These are phyloP conservation scores for Colletotrichum zoysiae DNA, from an alignment of 2,329 filamentous ascomycete species.

Conservation along the genomic window DNA sequence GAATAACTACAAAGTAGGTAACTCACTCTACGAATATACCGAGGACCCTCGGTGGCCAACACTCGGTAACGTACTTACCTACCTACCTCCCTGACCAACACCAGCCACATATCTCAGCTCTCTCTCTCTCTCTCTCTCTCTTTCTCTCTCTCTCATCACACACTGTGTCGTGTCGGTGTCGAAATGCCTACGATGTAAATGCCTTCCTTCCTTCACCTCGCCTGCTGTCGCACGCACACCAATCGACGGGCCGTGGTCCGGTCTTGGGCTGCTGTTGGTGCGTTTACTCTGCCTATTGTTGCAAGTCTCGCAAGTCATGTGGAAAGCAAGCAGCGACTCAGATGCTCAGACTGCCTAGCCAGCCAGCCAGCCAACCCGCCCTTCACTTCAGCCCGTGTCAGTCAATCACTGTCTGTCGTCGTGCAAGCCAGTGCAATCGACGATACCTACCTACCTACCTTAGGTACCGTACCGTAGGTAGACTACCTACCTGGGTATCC, in stretches of 20 bases:
- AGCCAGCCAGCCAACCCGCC: background rate
- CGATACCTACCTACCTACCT: too few species aligned
- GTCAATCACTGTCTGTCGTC: background rate
- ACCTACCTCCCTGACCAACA: background rate
- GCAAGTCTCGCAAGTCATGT: background rate
- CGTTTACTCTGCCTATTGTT: background rate
- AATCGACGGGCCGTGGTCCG: conserved; percentile 22
- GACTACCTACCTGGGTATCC: too few species aligned
- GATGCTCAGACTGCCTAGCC: conserved; percentile 2
- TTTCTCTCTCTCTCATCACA: background rate
- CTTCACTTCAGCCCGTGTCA: conserved; percentile 32
- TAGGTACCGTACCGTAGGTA: too few species aligned
- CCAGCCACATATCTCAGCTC: background rate
- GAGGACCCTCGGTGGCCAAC: too few species aligned
- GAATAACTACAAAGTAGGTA: background rate
- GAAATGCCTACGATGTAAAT: too few species aligned
- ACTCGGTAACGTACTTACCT: too few species aligned
- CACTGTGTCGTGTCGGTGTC: conserved; percentile 23
- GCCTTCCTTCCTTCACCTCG: background rate
- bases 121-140: too few species aligned
- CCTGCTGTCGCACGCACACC: conserved; percentile 8
- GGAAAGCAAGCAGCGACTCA: conserved; percentile 27
- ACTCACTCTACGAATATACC: too few species aligned
- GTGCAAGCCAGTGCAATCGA: background rate
- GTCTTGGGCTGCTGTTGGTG: conserved; percentile 23